Evolutionary conservation across 768 basidiomycete genomes (phyloP).

Genomic region (Pulveroboletus sp.): DNA sequence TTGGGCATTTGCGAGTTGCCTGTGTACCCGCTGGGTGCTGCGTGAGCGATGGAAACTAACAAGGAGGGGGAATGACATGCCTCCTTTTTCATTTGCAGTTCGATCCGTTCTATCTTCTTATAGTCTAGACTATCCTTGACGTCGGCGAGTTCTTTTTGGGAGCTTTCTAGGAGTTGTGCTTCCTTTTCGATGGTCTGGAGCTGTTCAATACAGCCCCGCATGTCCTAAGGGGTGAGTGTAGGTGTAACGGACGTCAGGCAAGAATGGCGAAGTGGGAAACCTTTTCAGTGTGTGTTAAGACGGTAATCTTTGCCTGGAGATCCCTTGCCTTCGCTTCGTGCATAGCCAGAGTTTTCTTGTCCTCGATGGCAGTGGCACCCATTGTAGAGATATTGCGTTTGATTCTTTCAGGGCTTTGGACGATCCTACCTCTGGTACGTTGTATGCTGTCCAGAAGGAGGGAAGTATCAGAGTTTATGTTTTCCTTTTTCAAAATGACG

Average conservation of each 20-base stretch:
- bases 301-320: constrained; percentile 67
- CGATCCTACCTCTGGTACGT: constrained; percentile 69
- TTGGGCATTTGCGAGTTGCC: constrained; percentile 75
- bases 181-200: constrained; percentile 73
- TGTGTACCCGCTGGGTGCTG: constrained; percentile 60
- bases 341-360: constrained; percentile 59
- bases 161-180: constrained; percentile 51
- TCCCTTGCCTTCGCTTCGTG: constrained; percentile 76
- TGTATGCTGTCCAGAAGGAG: constrained; percentile 55
- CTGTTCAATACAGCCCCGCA: constrained; percentile 67
- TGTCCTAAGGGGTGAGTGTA: constrained; percentile 44
- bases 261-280: constrained; percentile 32
- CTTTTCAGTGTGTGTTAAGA: constrained; percentile 71
- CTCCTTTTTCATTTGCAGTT: constrained; percentile 64
- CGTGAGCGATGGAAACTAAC: neutral
- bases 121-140: constrained; percentile 64
- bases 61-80: constrained; percentile 32
- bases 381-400: constrained; percentile 78
- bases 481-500: constrained; percentile 65
- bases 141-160: constrained; percentile 64
- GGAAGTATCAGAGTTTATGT: constrained; percentile 54
- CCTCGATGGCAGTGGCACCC: constrained; percentile 59
- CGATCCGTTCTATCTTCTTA: constrained; percentile 70
- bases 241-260: neutral
- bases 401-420: constrained; percentile 89